These are phyloP conservation scores for Suhomyces wounanorum DNA, from an alignment of 1,139 yeast species.

Conservation along the genomic window DNA sequence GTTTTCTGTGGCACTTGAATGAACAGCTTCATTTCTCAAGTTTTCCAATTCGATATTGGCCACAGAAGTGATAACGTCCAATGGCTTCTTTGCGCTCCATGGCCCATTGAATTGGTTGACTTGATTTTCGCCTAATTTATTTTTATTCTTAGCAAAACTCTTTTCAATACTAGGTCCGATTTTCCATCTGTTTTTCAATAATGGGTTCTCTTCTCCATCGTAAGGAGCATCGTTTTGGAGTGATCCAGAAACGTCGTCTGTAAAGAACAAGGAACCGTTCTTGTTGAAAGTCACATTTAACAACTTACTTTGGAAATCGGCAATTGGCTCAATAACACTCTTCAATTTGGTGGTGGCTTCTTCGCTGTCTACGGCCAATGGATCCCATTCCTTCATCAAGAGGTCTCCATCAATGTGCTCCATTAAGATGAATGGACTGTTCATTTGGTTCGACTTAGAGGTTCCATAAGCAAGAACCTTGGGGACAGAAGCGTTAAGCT, in stretches of 20 bases:
- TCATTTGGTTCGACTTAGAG: slow-evolving; percentile 59
- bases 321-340: slow-evolving; percentile 60
- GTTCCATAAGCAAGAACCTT: slow-evolving; percentile 73
- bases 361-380: slow-evolving; percentile 53
- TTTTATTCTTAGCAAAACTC: slow-evolving; percentile 69
- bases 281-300: slow-evolving; percentile 60
- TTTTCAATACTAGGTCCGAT: slow-evolving; percentile 90
- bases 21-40: slow-evolving; percentile 28
- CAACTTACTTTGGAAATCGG: slow-evolving; percentile 58
- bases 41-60: slow-evolving; percentile 70
- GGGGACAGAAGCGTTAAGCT: slow-evolving; percentile 63
- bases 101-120: slow-evolving; percentile 68
- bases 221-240: slow-evolving; percentile 55
- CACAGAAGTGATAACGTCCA: slow-evolving; percentile 61
- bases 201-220: slow-evolving; percentile 60
- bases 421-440: slow-evolving; percentile 75
- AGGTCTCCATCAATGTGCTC: slow-evolving; percentile 78
- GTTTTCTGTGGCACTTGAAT: slow-evolving; percentile 1
- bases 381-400: slow-evolving; percentile 89
- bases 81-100: slow-evolving; percentile 60
- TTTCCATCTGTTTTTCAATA: slow-evolving; percentile 71
- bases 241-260: slow-evolving; percentile 53
- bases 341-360: slow-evolving; percentile 47
- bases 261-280: slow-evolving; percentile 81
- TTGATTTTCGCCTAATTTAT: slow-evolving; percentile 44